Conservation (phyloP, 352 stramenopile genomes). For the Peronospora destructor region DNA sequence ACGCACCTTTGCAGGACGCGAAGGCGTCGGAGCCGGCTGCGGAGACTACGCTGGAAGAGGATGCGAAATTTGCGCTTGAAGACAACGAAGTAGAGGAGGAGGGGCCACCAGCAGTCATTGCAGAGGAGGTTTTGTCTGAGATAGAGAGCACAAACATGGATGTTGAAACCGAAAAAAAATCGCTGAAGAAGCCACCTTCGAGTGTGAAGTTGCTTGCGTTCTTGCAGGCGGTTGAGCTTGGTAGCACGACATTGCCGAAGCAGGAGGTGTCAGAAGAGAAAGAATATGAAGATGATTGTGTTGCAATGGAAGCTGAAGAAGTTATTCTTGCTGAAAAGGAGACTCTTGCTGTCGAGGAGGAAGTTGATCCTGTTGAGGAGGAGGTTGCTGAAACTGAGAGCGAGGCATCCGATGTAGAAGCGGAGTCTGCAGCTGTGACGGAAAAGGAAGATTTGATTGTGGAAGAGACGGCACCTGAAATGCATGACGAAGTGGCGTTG, state of each 20-base stretch:
- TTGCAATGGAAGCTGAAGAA: constrained; percentile 26
- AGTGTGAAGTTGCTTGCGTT: constrained; percentile 52
- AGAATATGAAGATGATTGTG: constrained; percentile 21
- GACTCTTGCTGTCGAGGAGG: constrained; percentile 18
- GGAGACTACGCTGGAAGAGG: constrained; percentile 19
- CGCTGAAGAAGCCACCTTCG: constrained; percentile 24
- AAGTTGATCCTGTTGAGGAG: constrained; percentile 11
- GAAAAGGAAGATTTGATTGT: constrained; percentile 19
- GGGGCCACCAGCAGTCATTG: constrained; percentile 5
- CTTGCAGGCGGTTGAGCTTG: constrained; percentile 39
- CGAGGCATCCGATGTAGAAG: constrained; percentile 14
- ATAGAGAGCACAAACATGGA: constrained; percentile 13
- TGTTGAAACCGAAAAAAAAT: constrained; percentile 11
- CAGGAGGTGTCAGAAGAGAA: constrained; percentile 6
- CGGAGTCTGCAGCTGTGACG: constrained; percentile 14
- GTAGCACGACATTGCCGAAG: constrained; percentile 1
- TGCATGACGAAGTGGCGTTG: constrained; percentile 11
- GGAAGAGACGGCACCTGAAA: constrained; percentile 12
- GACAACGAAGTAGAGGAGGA: constrained; percentile 27
- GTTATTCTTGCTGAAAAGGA: constrained; percentile 27
- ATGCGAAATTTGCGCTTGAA: constrained; percentile 16
- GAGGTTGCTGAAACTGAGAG: constrained; percentile 16
- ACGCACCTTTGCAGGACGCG: constrained; percentile 17
- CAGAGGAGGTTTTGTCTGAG: constrained; percentile 11
- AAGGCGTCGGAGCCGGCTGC: constrained; percentile 12